Evolutionary conservation across 768 basidiomycete species (phyloP), one percentile per base, ranked within the genome.

Genomic region (Tylopilus cervinicoccineus): DNA sequence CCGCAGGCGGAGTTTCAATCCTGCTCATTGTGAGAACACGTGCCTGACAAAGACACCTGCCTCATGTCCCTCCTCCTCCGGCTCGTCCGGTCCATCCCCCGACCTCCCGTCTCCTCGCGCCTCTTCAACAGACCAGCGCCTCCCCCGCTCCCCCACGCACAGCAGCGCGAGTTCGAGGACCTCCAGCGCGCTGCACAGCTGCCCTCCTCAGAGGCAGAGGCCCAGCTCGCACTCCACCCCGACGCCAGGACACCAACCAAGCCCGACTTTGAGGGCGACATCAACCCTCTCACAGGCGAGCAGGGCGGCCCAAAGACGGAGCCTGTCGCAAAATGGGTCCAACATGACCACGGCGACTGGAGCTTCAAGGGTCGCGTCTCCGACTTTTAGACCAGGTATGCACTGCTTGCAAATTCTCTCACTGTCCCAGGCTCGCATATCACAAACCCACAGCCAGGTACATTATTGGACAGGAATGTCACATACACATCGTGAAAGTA

Each of bases 321-420:
- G 63, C 93, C 93, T 13, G 77, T 93, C 10, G 63, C 70, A 29
- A 76, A 70, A 43, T 84, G 81, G 80, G 71, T 70, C 16, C 60
- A 66, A 6, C 67, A 68, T 43, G 69, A 74, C 31, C 74, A 76
- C 38, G 86, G 86, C 3, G 92, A 93, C 61, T 94, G 92, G 92
- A 93, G 89, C 56, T 89, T 85, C 71, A 90, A 88, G 58, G 92
- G 92, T 11, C 75, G 89, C 20, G 90, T 90, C 23, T 88, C 88
- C 17, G 91, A 93, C 71, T 93, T 93, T 67, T 93, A 66, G 54
- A 22, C 20, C 41, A 48, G 57, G 54, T 52, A 42, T 37, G 10
- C 31, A 12, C 20, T 19, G 14, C 32, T 16, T 13, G 27, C 29
- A 43, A 19, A 9, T 27, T n/a, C 4, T 11, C 43, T 27, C 19